Evolutionary conservation across 1,284 basidiomycete genomes (phyloP), one percentile per base, ranked within the genome.

Genomic region (Moesziomyces globuligerus): DNA sequence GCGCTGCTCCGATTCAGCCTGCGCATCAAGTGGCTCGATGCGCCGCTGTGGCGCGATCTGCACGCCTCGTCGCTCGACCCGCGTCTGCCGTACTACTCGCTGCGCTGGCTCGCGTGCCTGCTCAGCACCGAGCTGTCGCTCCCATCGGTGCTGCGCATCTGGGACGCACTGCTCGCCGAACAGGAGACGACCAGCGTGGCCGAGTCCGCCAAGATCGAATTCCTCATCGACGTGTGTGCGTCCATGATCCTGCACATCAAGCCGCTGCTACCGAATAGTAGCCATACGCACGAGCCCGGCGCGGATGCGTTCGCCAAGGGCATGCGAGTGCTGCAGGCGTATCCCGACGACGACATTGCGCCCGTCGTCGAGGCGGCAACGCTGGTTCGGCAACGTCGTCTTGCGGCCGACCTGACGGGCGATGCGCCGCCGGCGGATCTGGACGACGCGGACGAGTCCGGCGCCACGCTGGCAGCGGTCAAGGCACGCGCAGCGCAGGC

Each of bases 71-170:
- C 60, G 9, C 69, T 81, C 5, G 78, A 81, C 29, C 80, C 80
- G 10, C 64, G 70, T 15, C 51, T 75, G 10, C 78, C 80, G 1
- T 81, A 79, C 64, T 82, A 79, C 44, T 78, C 80, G 20, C 68
- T 81, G 20, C 69, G 80, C 10, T 82, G 80, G 79, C 64, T 82
- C 21, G 75, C 75, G 3, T 80, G 78, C 32, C 48, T 81, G 1
- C 52, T 78, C 28, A 74, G 78, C 55, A 76, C 77, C 9, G 78
- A 81, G 49, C 66, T 81, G 13, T 68, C 76, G 1, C 48, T 76
- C 7, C 74, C 70, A 0, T 75, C 74, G 3, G 72, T 81, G n/a
- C 42, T 74, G 38, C 58, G 69, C 7, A 48, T 81, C 18, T 82
- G 80, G 80, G 80, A 82, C 44, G 73, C 73, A 2, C 44, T 82